Conservation (phyloP, 1,284 basidiomycete species). For the Testicularia cyperi region DNA sequence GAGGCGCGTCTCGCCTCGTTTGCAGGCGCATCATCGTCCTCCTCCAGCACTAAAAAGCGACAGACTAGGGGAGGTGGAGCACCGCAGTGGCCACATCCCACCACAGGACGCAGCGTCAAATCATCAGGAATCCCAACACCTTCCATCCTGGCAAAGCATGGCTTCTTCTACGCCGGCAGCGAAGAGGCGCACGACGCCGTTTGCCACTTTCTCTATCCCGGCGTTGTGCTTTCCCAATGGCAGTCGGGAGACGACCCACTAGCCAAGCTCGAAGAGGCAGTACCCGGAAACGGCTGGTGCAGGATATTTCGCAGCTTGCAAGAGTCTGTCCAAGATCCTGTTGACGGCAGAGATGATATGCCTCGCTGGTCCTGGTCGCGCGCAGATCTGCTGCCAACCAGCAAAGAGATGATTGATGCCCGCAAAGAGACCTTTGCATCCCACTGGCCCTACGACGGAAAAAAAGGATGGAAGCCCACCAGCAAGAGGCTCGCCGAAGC, state of each 20-base stretch:
- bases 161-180: slow-evolving; percentile 50
- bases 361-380: slow-evolving; percentile 27
- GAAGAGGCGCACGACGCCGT: slow-evolving; percentile 37
- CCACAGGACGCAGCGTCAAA: slow-evolving; percentile 17
- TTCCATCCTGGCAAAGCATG: slow-evolving; percentile 40
- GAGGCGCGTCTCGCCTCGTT: slow-evolving; percentile 40
- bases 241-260: slow-evolving; percentile 45
- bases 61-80: slow-evolving; percentile 16
- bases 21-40: slow-evolving; percentile 16
- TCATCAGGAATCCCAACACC: slow-evolving; percentile 43
- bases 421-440: slow-evolving; percentile 53
- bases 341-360: too few species aligned
- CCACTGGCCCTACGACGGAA: slow-evolving; percentile 56
- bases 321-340: background rate
- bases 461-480: slow-evolving; percentile 59
- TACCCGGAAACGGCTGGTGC: slow-evolving; percentile 40
- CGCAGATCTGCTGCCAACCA: slow-evolving; percentile 45
- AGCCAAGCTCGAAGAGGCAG: slow-evolving; percentile 15
- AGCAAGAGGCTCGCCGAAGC: slow-evolving; percentile 59
- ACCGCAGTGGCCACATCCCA: slow-evolving; percentile 30
- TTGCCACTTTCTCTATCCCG: slow-evolving; percentile 47
- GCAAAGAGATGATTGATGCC: slow-evolving; percentile 45
- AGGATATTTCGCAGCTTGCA: slow-evolving; percentile 31
- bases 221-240: slow-evolving; percentile 46
- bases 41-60: slow-evolving; percentile 24